Base-by-base conservation (phyloP, 257 asterid genomes). In the Solanum pennellii region DNA sequence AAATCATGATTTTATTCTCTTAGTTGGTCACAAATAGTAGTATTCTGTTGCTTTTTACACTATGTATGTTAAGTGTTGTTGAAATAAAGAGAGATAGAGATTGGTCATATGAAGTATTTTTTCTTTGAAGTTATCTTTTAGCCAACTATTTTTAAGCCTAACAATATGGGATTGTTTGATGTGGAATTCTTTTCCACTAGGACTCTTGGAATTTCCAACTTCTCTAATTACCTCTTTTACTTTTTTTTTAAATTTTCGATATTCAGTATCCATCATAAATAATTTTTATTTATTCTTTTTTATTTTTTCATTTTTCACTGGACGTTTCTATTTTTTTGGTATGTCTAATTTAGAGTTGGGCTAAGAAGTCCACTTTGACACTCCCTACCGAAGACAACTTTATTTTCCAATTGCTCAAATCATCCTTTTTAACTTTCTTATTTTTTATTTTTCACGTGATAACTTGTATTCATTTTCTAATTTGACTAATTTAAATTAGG, bases 81-180 rank as follows among this genome's bases (percentile, higher is more conserved):
- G 77, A 44, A 79, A 84, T n/a, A 62, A 84, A 84, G 60, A n/a
- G 62, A 65, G 87, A 84, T 37, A 41, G 87, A 41, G 87, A 84
- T 69, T 84, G 87, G 11, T 84, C 87, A 65, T 83, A 6, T 2
- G 59, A 41, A 31, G 65, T 56, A 39, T 39, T 37, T 9, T 74
- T 74, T 41, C n/a, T 31, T 84, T n/a, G 45, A 37, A 65, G 73
- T 14, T 25, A 25, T 60, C 75, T 65, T 12, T 69, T 65, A 37
- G 39, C 76, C 76, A 84, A 60, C 77, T 41, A 62, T 62, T 84
- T 66, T 42, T 66, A 39, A 66, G 65, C 59, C 87, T 62, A 84
- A 66, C 42, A 39, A 84, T 84, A 47, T 84, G 87, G 77, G 4
- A 84, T 25, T 66, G 35, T 25, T 65, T 71, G 62, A 66, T 41